phyloP scores from a whole-genome alignment of 495 filamentous ascomycete genomes.

The Glonium stellatum region DNA sequence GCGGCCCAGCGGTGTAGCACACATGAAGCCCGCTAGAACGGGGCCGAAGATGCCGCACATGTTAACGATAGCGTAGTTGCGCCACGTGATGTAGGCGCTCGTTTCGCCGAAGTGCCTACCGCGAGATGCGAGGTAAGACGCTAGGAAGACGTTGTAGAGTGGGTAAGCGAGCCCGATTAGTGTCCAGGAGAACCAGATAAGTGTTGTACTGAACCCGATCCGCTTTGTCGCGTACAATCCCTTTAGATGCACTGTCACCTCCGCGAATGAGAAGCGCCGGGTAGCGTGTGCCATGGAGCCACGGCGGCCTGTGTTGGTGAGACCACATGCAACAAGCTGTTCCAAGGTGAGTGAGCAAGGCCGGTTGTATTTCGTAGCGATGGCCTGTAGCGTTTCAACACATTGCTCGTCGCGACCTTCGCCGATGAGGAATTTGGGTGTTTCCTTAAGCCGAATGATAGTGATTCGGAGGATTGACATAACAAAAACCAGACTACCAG shows the following conservation, averaged over 20 bases:
- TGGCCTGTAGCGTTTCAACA: constrained; percentile 51
- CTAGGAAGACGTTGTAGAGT: constrained; percentile 43
- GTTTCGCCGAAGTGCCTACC: constrained; percentile 42
- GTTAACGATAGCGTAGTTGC: constrained; percentile 65
- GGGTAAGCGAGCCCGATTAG: constrained; percentile 64
- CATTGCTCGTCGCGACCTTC: constrained; percentile 57
- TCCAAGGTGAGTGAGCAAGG: constrained; percentile 58
- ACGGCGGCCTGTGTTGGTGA: constrained; percentile 34
- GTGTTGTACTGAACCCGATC: constrained; percentile 52
- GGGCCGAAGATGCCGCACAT: constrained; percentile 59
- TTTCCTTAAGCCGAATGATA: constrained; percentile 60
- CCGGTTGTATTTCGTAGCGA: constrained; percentile 58
- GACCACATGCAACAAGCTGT: constrained; percentile 48
- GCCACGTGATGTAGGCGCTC: constrained; percentile 53
- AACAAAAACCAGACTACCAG: constrained; percentile 58
- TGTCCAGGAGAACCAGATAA: constrained; percentile 67
- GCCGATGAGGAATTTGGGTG: constrained; percentile 64
- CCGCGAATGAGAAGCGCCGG: constrained; percentile 40
- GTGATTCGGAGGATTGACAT: constrained; percentile 61
- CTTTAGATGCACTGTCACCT: constrained; percentile 45
- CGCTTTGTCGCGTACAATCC: constrained; percentile 57
- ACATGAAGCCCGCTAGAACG: constrained; percentile 58
- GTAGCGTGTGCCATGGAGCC: constrained; percentile 13
- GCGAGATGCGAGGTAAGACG: constrained; percentile 42
- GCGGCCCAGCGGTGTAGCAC: constrained; percentile 48